Percentiles rank a stretch among this genome's conserved stretches.
Evolutionary conservation across 352 stramenopile species (phyloP).

Genomic region (Lagenidium giganteum): DNA sequence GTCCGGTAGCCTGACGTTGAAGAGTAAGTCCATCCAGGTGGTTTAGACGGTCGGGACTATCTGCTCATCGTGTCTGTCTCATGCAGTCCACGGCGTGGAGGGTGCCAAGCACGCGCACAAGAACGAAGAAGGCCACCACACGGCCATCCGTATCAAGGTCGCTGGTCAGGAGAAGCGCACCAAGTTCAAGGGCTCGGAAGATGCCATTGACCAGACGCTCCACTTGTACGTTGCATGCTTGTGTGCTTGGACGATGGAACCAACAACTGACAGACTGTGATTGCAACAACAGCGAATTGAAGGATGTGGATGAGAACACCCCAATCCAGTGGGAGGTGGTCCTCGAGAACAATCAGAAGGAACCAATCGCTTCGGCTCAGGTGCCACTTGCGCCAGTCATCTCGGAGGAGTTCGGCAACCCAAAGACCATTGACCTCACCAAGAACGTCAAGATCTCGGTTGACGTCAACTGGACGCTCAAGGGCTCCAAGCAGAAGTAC

Average conservation of each 20-base stretch:
- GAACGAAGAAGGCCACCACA: constrained; percentile 2
- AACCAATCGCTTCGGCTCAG: not conserved
- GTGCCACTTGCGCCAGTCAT: constrained; percentile 7
- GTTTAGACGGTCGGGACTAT: not conserved
- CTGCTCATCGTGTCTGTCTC: not conserved
- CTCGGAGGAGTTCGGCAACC: constrained; percentile 8
- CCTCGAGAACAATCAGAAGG: constrained; percentile 31
- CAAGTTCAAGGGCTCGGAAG: constrained; percentile 7
- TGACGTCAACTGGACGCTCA: constrained; percentile 11
- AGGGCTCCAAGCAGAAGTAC: constrained; percentile 14
- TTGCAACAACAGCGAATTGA: constrained; percentile 23
- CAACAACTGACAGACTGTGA: not conserved
- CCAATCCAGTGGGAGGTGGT: constrained; percentile 43
- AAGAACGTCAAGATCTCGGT: constrained; percentile 7
- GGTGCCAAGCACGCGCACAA: constrained; percentile 1
- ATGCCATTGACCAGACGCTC: constrained; percentile 28
- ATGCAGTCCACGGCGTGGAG: not conserved
- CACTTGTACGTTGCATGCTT: constrained; percentile 30
- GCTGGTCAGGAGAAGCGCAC: constrained; percentile 9
- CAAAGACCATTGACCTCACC: not conserved
- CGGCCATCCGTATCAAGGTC: constrained; percentile 8
- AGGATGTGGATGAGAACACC: constrained; percentile 17
- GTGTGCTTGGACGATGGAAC: constrained; percentile 9
- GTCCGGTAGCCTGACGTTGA: constrained; percentile 11
- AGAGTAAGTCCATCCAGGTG: constrained; percentile 8